These are phyloP conservation scores for Mortierella hygrophila DNA, from an alignment of 192 early-diverging fungal genomes.

Conservation along the genomic window DNA sequence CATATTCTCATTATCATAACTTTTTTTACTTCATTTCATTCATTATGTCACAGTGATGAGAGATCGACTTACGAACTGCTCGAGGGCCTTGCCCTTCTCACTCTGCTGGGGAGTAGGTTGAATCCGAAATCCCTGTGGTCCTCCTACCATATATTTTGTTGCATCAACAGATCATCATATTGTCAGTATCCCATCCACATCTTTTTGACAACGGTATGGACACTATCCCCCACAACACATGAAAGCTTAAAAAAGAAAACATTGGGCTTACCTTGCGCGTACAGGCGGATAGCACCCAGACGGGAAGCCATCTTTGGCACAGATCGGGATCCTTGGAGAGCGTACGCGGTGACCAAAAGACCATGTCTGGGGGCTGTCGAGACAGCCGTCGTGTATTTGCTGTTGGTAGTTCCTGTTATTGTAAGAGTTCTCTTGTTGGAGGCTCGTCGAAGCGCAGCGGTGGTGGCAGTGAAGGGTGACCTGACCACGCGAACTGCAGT, in stretches of 20 bases:
- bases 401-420: background rate
- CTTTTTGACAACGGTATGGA: background rate
- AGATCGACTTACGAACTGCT: conserved; percentile 47
- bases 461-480: conserved; percentile 8
- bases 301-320: background rate
- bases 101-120: conserved; percentile 43
- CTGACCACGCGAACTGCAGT: conserved; percentile 21
- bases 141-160: conserved; percentile 10
- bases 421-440: background rate
- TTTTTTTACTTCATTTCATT: too few relatives aligned
- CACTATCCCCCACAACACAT: background rate
- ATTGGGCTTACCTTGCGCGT: conserved; percentile 25
- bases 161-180: background rate
- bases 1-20: too few relatives aligned
- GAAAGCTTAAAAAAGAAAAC: background rate
- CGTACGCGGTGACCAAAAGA: conserved; percentile 13
- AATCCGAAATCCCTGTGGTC: conserved; percentile 49
- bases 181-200: too few relatives aligned
- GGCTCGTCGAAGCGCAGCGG: background rate
- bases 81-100: conserved; percentile 54
- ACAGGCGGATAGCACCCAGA: conserved; percentile 32
- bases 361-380: background rate
- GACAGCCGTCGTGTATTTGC: background rate
- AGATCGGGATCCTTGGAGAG: background rate
- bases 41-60: too few relatives aligned